A percentile compares a stretch with the other conserved stretches of the same genome.
Evolutionary conservation across 441 rosid species (phyloP).

Genomic region (Isatis lusitanica): DNA sequence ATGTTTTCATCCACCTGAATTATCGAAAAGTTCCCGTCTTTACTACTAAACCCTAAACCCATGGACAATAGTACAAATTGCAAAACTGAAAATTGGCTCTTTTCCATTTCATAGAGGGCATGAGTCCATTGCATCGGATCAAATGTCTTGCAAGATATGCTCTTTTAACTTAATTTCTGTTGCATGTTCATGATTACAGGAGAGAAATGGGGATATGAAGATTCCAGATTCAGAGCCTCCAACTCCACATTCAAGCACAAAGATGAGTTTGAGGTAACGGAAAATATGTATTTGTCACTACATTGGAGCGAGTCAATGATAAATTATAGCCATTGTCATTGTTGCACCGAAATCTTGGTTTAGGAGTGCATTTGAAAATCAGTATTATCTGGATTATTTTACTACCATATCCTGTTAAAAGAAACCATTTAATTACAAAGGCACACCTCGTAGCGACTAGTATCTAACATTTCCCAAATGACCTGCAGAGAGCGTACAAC

Average conservation of each 20-base stretch:
- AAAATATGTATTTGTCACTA: not conserved
- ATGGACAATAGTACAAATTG: not conserved
- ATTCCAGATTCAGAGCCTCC: slow-evolving; percentile 96
- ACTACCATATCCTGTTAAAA: not conserved
- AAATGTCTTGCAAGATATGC: not conserved
- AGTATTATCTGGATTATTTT: slow-evolving; percentile 9
- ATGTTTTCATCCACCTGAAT: not conserved
- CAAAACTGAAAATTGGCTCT: not conserved
- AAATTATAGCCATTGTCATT: not conserved
- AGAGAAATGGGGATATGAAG: slow-evolving; percentile 80
- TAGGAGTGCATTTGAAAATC: not conserved
- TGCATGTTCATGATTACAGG: slow-evolving; percentile 56
- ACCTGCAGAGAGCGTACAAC: slow-evolving; percentile 81
- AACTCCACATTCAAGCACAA: slow-evolving; percentile 85
- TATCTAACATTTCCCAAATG: slow-evolving; percentile 34
- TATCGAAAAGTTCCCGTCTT: not conserved
- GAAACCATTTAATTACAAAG: not conserved
- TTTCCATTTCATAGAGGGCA: not conserved
- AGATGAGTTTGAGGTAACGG: slow-evolving; percentile 82
- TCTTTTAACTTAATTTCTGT: not conserved
- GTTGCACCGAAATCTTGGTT: slow-evolving; percentile 3
- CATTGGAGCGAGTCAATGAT: not conserved
- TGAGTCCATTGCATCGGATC: not conserved
- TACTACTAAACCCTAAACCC: not conserved
- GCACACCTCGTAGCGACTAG: not conserved